Evolutionary conservation across 192 early-diverging fungal genomes (phyloP).

Genomic region (Endogone sp.): DNA sequence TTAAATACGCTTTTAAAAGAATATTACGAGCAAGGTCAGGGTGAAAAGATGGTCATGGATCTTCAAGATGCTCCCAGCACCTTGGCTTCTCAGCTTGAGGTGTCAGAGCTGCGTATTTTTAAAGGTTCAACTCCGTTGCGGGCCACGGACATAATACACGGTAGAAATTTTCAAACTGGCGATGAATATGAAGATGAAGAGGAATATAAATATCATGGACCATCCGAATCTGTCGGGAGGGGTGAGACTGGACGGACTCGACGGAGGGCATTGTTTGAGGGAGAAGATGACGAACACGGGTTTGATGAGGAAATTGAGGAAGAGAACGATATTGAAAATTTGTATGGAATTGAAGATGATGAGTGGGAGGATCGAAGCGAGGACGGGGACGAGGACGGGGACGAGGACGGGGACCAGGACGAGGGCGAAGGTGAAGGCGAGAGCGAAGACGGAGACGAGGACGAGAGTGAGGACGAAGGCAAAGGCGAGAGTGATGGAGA

Average conservation of each 20-base stretch:
- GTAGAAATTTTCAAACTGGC: conserved; percentile 21
- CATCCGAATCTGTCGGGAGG: conserved; percentile 24
- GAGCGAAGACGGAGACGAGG: conserved; percentile 28
- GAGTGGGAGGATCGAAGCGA: conserved; percentile 21
- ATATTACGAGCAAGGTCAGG: conserved; percentile 55
- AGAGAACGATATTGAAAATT: too few species aligned
- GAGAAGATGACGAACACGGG: conserved; percentile 40
- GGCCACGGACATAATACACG: conserved; percentile 35
- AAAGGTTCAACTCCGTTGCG: conserved; percentile 54
- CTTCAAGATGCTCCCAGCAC: conserved; percentile 83
- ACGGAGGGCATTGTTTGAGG: conserved; percentile 64
- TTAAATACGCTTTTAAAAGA: too few species aligned
- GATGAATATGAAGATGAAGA: conserved; percentile 3
- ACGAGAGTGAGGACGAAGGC: conserved; percentile 36
- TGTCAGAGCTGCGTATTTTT: conserved; percentile 68
- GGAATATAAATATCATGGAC: not conserved
- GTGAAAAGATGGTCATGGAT: conserved; percentile 91
- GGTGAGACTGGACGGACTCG: conserved; percentile 41
- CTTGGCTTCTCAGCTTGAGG: conserved; percentile 63
- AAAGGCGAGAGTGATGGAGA: conserved; percentile 19
- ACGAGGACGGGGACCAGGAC: conserved; percentile 37
- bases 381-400: conserved; percentile 30
- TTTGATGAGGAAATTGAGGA: conserved; percentile 39
- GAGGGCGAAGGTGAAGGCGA: conserved; percentile 42
- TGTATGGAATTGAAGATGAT: conserved; percentile 54